These are phyloP conservation scores for Stephania yunnanensis DNA, from an alignment of 164 flowering plant genomes.

Conservation along the genomic window DNA sequence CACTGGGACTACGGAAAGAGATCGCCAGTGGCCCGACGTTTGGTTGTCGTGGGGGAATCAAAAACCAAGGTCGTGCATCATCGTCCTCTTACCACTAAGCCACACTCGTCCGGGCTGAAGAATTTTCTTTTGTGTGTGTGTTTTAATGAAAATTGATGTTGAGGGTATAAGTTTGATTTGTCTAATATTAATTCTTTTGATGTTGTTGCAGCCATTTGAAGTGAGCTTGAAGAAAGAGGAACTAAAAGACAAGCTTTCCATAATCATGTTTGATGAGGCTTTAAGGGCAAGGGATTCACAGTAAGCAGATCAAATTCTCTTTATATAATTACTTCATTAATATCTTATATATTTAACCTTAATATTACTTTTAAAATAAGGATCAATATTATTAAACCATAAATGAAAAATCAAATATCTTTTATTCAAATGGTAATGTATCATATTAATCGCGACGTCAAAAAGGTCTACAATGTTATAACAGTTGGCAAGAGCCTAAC, in stretches of 20 bases:
- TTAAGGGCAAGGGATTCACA: constrained; percentile 43
- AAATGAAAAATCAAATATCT: not conserved
- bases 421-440: no score
- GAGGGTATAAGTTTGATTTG: no score
- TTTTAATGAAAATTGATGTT: not conserved
- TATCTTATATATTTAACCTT: constrained; percentile 6
- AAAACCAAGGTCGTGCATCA: no score
- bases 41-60: no score
- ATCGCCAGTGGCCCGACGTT: no score
- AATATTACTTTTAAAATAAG: not conserved
- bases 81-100: no score
- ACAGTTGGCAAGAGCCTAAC: no score
- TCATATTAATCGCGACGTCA: no score
- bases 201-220: constrained; percentile 29
- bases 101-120: no score
- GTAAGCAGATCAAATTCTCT: constrained; percentile 35
- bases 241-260: constrained; percentile 51
- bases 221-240: constrained; percentile 47
- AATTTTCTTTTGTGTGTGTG: not conserved
- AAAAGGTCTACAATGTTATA: no score
- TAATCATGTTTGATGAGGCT: constrained; percentile 53
- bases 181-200: no score
- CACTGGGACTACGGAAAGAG: no score
- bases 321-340: not conserved
- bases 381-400: not conserved